Percentiles rank a stretch among this genome's conserved stretches.
Conservation (phyloP, 441 rosid species). For the Euphorbia celastroides region DNA sequence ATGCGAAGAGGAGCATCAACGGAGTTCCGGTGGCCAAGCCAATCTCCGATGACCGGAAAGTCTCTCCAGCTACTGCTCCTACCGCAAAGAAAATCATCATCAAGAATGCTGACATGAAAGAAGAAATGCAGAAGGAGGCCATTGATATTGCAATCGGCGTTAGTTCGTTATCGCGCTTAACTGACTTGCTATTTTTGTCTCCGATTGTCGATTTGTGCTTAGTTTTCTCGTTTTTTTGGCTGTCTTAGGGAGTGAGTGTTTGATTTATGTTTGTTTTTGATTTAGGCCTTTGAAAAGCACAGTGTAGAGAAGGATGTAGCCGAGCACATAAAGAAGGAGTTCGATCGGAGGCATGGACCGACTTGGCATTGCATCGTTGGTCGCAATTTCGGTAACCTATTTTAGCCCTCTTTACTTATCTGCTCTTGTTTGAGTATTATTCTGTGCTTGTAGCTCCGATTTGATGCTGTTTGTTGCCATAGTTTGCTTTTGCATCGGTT, state of each 20-base stretch:
- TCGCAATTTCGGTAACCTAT: slow-evolving; percentile 82
- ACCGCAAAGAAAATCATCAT: slow-evolving; percentile 51
- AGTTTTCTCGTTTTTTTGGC: slow-evolving; percentile 1
- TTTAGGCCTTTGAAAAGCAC: slow-evolving; percentile 76
- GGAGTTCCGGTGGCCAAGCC: slow-evolving; percentile 37
- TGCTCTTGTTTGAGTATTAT: background rate
- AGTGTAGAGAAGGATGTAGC: slow-evolving; percentile 96
- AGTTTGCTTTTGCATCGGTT: background rate
- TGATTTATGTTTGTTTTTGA: background rate
- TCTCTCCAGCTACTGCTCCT: slow-evolving; percentile 30
- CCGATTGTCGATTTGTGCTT: background rate
- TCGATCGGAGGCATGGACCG: slow-evolving; percentile 88
- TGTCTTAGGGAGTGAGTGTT: slow-evolving; percentile 4
- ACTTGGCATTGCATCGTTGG: slow-evolving; percentile 99
- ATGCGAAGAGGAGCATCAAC: slow-evolving; percentile 22
- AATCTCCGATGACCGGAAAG: slow-evolving; percentile 49
- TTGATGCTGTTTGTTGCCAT: slow-evolving; percentile 1
- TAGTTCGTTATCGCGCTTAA: slow-evolving; percentile 9
- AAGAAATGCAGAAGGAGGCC: slow-evolving; percentile 90
- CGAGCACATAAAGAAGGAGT: slow-evolving; percentile 95
- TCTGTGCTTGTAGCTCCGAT: slow-evolving; percentile 8
- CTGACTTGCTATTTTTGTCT: background rate
- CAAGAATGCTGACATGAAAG: slow-evolving; percentile 99
- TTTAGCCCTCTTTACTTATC: slow-evolving; percentile 6
- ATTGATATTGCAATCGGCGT: slow-evolving; percentile 77